A percentile compares a stretch with the other conserved stretches of the same genome.
Conservation (phyloP, 208 protist species). For the Trypanosoma boissoni region DNA sequence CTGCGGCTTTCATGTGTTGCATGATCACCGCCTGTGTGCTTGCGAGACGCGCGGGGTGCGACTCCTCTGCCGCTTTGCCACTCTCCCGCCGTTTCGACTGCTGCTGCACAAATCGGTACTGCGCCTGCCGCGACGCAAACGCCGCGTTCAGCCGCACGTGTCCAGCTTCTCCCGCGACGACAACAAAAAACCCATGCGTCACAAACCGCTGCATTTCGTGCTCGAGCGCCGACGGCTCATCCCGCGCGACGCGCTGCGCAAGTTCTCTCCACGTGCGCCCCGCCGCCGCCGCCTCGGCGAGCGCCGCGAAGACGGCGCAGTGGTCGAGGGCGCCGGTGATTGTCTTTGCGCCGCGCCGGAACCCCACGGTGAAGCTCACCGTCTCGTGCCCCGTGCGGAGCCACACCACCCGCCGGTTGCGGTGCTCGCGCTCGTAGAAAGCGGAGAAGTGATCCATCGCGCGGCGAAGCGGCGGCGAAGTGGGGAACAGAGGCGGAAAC, state of each 20-base stretch:
- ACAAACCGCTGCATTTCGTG: conserved; percentile 15
- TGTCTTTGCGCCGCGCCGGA: conserved; percentile 7
- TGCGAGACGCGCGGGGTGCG: conserved; percentile 16
- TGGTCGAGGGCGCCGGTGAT: conserved; percentile 14
- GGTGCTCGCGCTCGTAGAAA: conserved; percentile 1
- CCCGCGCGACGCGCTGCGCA: not conserved
- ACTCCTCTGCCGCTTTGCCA: conserved; percentile 13
- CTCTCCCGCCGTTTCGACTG: conserved; percentile 3
- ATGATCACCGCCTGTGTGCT: conserved; percentile 30
- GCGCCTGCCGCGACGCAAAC: conserved; percentile 29
- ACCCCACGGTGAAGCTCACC: conserved; percentile 18
- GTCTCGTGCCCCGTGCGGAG: conserved; percentile 14
- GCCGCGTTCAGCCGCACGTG: conserved; percentile 17
- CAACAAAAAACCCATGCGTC: conserved; percentile 11
- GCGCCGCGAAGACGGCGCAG: conserved; percentile 2
- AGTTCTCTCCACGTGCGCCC: conserved; percentile 6
- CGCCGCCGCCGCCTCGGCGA: conserved; percentile 1
- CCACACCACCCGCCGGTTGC: conserved; percentile 17
- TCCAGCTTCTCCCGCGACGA: conserved; percentile 14
- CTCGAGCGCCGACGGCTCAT: conserved; percentile 1
- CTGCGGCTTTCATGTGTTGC: conserved; percentile 40
- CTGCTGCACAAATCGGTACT: conserved; percentile 8
- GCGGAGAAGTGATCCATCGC: conserved; percentile 9
- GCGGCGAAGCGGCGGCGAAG: not conserved
- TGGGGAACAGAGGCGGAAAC: not conserved